phyloP scores from a whole-genome alignment of 1,284 basidiomycete species.

The Ceratobasidium sp. region DNA sequence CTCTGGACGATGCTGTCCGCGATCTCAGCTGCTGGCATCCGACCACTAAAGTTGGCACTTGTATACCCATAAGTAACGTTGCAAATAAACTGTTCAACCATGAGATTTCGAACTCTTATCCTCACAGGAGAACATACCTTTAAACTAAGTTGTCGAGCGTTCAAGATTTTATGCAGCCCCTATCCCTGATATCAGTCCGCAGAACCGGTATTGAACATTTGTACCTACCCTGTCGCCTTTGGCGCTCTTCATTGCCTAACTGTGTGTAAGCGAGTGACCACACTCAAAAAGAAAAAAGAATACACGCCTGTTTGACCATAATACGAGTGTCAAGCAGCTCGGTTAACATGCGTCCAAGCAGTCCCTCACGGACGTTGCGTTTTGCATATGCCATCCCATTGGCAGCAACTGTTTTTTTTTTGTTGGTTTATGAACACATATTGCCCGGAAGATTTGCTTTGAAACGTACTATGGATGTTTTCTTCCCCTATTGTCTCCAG shows the following conservation, averaged over 20 bases:
- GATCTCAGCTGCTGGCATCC: conserved; percentile 98
- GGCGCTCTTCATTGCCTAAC: conserved; percentile 80
- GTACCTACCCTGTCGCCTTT: conserved; percentile 74
- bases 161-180: conserved; percentile 78
- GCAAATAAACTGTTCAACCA: conserved; percentile 54
- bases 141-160: conserved; percentile 88
- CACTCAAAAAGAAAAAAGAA: neutral
- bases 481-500: conserved; percentile 71
- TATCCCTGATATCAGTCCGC: conserved; percentile 52
- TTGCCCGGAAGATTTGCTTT: no score
- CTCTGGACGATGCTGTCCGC: conserved; percentile 98
- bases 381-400: conserved; percentile 97
- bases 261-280: neutral
- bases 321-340: conserved; percentile 96
- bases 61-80: conserved; percentile 98
- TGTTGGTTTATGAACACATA: no score
- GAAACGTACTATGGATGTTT: conserved; percentile 72
- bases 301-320: conserved; percentile 83
- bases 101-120: neutral
- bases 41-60: conserved; percentile 89
- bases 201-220: neutral
- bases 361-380: conserved; percentile 80
- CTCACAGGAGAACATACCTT: conserved; percentile 70
- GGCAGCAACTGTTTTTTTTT: conserved; percentile 78
- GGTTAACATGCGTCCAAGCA: conserved; percentile 90